These are phyloP conservation scores for Miscanthus lutarioriparius DNA, from an alignment of 176 grass and related monocot species.

Conservation along the genomic window DNA sequence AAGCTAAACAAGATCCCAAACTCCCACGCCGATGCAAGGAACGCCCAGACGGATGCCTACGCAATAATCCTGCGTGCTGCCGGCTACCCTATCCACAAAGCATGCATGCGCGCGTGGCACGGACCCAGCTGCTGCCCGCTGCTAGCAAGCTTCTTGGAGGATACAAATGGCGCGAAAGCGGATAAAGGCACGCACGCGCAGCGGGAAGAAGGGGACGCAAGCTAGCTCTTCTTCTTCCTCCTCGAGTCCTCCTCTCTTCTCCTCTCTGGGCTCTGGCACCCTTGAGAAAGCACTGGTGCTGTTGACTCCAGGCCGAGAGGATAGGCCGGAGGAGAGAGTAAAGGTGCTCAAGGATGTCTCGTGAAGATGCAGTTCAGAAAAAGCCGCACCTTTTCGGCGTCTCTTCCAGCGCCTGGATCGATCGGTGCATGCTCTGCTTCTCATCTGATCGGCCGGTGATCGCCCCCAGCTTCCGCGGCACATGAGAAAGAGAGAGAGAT, in stretches of 20 bases:
- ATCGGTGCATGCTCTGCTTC: background rate
- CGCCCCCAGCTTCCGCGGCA: background rate
- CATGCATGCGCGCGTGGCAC: background rate
- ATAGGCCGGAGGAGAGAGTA: conserved; percentile 39
- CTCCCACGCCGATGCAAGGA: background rate
- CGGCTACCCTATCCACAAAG: conserved; percentile 18
- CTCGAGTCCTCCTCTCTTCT: background rate
- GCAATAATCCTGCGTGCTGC: background rate
- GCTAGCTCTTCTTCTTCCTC: background rate
- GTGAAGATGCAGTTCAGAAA: conserved; percentile 73
- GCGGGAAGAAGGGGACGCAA: background rate
- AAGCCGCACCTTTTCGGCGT: conserved; percentile 37
- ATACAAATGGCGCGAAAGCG: conserved; percentile 36
- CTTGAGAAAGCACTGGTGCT: conserved; percentile 15
- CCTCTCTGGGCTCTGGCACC: background rate
- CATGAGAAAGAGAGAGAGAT: conserved; percentile 12
- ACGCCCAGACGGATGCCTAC: background rate
- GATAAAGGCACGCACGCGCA: background rate
- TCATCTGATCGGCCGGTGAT: background rate
- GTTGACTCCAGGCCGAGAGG: background rate
- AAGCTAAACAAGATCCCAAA: conserved; percentile 18
- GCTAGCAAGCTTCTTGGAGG: background rate
- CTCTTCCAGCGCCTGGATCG: conserved; percentile 1
- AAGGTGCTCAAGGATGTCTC: conserved; percentile 78
- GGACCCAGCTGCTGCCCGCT: too few relatives aligned